These are phyloP conservation scores for Diaporthe amygdali DNA, from an alignment of 2,329 filamentous ascomycete genomes.

Conservation along the genomic window DNA sequence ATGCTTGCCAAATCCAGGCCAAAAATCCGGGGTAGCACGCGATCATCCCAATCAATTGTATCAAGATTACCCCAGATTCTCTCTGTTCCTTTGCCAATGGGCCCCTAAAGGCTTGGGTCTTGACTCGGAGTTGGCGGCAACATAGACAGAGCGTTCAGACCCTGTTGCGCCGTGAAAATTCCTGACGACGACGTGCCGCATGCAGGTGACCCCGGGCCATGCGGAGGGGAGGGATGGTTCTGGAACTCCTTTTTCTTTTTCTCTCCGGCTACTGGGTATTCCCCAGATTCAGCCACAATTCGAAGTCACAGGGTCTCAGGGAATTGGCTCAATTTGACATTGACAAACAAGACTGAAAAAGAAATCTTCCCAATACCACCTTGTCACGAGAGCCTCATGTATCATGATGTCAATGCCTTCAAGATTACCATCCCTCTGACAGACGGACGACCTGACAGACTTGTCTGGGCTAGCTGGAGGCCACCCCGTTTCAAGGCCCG, in stretches of 20 bases:
- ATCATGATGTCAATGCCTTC: background rate
- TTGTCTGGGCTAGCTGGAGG: background rate
- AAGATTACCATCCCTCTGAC: background rate
- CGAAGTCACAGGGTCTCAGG: background rate
- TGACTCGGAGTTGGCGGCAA: background rate
- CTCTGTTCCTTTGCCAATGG: background rate
- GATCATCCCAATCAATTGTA: background rate
- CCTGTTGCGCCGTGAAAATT: background rate
- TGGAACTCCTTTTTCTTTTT: background rate
- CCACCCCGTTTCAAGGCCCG: background rate
- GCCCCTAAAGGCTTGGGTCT: background rate
- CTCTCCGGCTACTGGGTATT: background rate
- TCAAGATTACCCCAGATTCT: slow-evolving; percentile 19
- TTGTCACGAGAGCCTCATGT: background rate
- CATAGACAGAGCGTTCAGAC: background rate
- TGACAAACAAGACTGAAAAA: background rate
- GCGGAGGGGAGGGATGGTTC: background rate
- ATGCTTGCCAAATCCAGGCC: background rate
- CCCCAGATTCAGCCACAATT: slow-evolving; percentile 4
- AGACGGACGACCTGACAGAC: background rate
- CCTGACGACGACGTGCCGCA: slow-evolving; percentile 6
- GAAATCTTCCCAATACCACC: background rate
- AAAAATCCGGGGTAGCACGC: slow-evolving; percentile 24
- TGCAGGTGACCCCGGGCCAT: slow-evolving; percentile 2
- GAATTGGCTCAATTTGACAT: background rate